These are phyloP conservation scores for Colletotrichum gloeosporioides DNA, from an alignment of 2,329 filamentous ascomycete species.

Conservation along the genomic window DNA sequence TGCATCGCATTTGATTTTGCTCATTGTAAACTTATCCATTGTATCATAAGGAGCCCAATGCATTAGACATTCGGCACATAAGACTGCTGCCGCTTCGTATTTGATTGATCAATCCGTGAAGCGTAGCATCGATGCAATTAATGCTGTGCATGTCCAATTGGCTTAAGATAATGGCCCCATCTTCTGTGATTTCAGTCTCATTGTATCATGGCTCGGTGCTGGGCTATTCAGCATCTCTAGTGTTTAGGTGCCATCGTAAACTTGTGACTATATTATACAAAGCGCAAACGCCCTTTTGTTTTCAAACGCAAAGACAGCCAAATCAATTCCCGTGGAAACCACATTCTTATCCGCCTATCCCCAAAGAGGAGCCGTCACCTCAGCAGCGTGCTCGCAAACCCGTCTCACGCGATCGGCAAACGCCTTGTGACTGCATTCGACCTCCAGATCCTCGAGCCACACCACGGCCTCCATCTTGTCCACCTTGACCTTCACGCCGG, in stretches of 20 bases:
- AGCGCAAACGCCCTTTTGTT: neutral
- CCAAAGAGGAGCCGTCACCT: slow-evolving; percentile 82
- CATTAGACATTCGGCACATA: slow-evolving; percentile 12
- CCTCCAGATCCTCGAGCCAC: slow-evolving; percentile 90
- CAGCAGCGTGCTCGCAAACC: slow-evolving; percentile 87
- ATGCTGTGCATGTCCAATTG: neutral
- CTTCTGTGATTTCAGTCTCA: neutral
- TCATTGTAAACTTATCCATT: slow-evolving; percentile 23
- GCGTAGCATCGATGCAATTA: neutral
- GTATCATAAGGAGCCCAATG: slow-evolving; percentile 23
- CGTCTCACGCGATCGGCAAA: slow-evolving; percentile 85
- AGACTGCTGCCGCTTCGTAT: neutral
- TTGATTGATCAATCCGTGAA: neutral
- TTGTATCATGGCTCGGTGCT: neutral
- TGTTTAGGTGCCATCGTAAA: neutral
- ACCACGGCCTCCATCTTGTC: slow-evolving; percentile 88
- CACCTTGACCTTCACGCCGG: slow-evolving; percentile 84
- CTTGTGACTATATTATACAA: slow-evolving; percentile 7
- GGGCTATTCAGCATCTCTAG: neutral
- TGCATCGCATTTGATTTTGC: slow-evolving; percentile 9
- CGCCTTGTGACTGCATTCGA: slow-evolving; percentile 82
- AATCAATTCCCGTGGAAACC: neutral
- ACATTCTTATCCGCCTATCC: slow-evolving; percentile 33
- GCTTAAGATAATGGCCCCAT: neutral
- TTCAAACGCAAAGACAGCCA: neutral